Evolutionary conservation across 495 filamentous ascomycete genomes (phyloP).

Genomic region (Xylaria grammica): DNA sequence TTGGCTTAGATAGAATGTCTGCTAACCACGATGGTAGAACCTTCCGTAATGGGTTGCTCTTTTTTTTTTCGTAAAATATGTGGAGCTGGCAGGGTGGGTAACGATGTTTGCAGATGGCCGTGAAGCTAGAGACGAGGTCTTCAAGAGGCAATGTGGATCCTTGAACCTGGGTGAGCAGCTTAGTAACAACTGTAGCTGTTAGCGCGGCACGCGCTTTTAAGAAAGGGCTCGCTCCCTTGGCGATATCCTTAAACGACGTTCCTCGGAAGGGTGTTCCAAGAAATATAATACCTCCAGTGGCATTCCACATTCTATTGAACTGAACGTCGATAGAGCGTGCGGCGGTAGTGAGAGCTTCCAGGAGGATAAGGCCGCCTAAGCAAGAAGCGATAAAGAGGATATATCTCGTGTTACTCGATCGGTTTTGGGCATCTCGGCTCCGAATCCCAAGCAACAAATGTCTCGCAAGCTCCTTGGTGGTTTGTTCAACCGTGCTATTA

Average conservation of each 20-base stretch:
- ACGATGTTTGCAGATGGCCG: too few species aligned
- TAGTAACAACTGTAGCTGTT: background rate
- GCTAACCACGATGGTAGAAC: too few species aligned
- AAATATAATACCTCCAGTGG: conserved; percentile 36
- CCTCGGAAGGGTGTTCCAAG: conserved; percentile 42
- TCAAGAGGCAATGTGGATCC: too few species aligned
- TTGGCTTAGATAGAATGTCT: too few species aligned
- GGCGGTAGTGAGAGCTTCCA: conserved; percentile 34
- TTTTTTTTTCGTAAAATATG: too few species aligned
- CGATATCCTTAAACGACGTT: conserved; percentile 34
- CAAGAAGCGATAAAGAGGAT: conserved; percentile 45
- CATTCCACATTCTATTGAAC: too few species aligned
- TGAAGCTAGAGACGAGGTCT: too few species aligned
- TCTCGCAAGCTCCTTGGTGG: conserved; percentile 25
- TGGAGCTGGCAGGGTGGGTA: too few species aligned
- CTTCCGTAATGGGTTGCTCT: too few species aligned
- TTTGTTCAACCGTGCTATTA: conserved; percentile 26
- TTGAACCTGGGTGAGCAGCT: too few species aligned
- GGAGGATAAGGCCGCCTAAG: conserved; percentile 40
- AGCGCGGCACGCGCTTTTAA: background rate
- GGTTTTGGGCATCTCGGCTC: background rate
- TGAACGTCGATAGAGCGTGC: too few species aligned
- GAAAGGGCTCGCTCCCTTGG: conserved; percentile 16
- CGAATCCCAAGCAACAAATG: conserved; percentile 29
- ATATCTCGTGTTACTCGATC: too few species aligned